Base-by-base conservation (phyloP, 306 rosid species). In the Cucumis cinereus region DNA sequence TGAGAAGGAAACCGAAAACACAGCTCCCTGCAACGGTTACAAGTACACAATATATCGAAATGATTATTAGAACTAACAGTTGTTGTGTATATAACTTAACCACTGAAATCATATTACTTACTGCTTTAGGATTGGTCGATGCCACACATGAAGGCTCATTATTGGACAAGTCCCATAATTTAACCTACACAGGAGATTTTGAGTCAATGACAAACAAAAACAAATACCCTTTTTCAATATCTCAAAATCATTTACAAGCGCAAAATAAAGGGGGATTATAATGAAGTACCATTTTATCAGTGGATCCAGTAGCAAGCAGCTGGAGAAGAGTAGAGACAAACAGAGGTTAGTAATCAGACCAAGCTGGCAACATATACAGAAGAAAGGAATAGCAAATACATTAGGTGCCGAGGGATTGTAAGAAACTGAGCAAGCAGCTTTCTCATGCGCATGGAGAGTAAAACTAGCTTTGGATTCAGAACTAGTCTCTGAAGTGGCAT, bases 251-350 rank as follows among this genome's bases (percentile, higher is more conserved):
- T 43, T 43, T 45, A 45, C 6, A 67, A 61, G 73, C 52, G 52
- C 58, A 41, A 12, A 17, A 14, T 50, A 30, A 36, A 3, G 78
- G 5, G 52, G 35, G 35, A 3, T 30, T 2, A 70, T 7, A 38
- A 47, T 28, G 60, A 20, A 24, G 68, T 88, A 93, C 96, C 96
- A 81, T 87, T 87, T 92, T 90, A 78, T 94, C 99, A 45, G 77
- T 78, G 28, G 99, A 94, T 83, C 95, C 96, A 57, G 97, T 94
- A 43, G 99, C 92, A 74, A 94, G 90, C 80, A 94, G 84, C 98
- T 91, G 94, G 59, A 71, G 59, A 71, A 69, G 55, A 10, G 22
- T 71, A 82, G 74, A 43, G 62, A 77, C 57, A 45, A 53, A 76
- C 45, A 55, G 76, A 79, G 71, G 67, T 82, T 43, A 54, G 77